Evolutionary conservation across 306 rosid species (phyloP), one percentile per base, ranked within the genome.

Genomic region (Cucurbita moschata): DNA sequence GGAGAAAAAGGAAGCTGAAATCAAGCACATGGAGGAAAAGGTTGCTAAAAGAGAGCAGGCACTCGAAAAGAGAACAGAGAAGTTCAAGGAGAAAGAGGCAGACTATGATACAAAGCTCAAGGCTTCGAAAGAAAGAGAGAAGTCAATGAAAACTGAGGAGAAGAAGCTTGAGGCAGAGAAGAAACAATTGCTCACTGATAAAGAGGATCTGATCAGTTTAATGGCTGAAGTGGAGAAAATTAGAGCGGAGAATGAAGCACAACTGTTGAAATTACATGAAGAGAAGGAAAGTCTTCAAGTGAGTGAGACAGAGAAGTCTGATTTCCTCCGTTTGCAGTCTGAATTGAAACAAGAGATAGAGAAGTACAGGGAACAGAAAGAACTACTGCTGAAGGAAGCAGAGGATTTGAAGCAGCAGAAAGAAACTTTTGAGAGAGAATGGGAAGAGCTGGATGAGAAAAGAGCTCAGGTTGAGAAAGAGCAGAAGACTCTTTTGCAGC

Each of bases 381-480:
- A 90, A 78, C 75, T 82, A 38, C 81, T 90, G 72, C 75, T 94
- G 81, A 90, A 90, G 82, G 98, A 94, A 81, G 86, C 95, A 73
- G 96, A 94, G 77, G 96, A 94, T 79, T 73, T 89, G 71, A 90
- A 83, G 89, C 90, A 84, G 80, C 97, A 94, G 76, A 94, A 84
- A 77, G 96, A 94, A 79, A 77, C 84, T 81, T 94, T 90, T 82
- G 98, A 94, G 85, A 85, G 90, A 86, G 97, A 94, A 73, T 94
- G 98, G 98, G 98, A 94, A 61, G 96, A 90, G 77, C 83, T 90
- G 66, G 98, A 94, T 80, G 86, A 86, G 75, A 94, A 89, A 82
- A 87, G 92, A 89, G 87, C 88, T 57, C 92, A 85, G 76, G 78
- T 89, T 53, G 89, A 84, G 83, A 89, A 84, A 83, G 97, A 87